Percentiles rank a stretch among this genome's conserved stretches.
Conservation (phyloP, 139 green algal genomes). For the Edaphochlamys debaryana region DNA sequence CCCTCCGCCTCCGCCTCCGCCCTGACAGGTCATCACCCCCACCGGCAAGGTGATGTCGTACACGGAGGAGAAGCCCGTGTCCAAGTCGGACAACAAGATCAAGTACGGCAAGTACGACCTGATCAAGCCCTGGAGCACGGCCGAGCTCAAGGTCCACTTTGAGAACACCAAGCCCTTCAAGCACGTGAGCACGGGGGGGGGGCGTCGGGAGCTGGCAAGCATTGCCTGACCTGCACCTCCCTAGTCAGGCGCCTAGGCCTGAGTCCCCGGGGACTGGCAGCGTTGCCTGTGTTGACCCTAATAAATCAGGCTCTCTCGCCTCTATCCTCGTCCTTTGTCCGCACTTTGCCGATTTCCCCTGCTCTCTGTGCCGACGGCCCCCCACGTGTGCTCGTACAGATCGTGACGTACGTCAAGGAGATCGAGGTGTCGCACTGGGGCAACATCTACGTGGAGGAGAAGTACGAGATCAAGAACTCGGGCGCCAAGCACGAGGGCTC, state of each 20-base stretch:
- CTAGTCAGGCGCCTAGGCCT: too few relatives aligned
- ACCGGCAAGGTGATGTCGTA: constrained; percentile 56
- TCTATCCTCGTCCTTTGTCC: too few relatives aligned
- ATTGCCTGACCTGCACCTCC: too few relatives aligned
- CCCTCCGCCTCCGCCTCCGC: too few relatives aligned
- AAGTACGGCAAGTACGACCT: constrained; percentile 58
- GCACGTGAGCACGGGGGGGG: constrained; percentile 53
- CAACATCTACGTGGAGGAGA: constrained; percentile 92
- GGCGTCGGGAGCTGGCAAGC: too few relatives aligned
- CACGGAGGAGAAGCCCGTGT: constrained; percentile 56
- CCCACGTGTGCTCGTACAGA: too few relatives aligned
- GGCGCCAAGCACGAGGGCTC: constrained; percentile 70
- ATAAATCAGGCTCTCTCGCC: too few relatives aligned
- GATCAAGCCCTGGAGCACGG: constrained; percentile 56
- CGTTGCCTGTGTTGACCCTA: too few relatives aligned
- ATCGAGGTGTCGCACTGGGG: constrained; percentile 94
- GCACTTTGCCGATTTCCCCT: too few relatives aligned
- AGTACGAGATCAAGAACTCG: constrained; percentile 81
- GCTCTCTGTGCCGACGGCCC: too few relatives aligned
- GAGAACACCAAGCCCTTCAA: constrained; percentile 84
- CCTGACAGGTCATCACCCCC: constrained; percentile 56
- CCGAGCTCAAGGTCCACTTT: constrained; percentile 79
- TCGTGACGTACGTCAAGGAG: constrained; percentile 72
- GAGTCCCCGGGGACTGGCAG: too few relatives aligned
- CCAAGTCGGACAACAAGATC: constrained; percentile 57